Conservation (phyloP, 768 basidiomycete species). For the Rhodotorula paludigena region DNA sequence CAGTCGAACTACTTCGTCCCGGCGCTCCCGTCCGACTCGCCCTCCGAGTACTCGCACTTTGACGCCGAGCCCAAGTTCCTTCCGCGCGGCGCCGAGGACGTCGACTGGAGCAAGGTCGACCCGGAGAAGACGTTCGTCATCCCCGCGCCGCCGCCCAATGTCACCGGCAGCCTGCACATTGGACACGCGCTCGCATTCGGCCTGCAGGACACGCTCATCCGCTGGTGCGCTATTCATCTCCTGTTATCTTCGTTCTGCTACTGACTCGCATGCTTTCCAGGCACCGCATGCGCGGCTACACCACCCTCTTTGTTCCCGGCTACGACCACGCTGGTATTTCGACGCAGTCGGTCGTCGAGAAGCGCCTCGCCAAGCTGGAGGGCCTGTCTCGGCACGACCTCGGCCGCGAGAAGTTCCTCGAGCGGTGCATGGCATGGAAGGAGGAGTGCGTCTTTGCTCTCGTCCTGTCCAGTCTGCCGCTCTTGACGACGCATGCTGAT, state of each 20-base stretch:
- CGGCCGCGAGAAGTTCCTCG: slow-evolving; percentile 85
- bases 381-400: slow-evolving; percentile 85
- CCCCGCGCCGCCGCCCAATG: slow-evolving; percentile 89
- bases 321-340: slow-evolving; percentile 99
- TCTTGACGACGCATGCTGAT: too few species aligned
- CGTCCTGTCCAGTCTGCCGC: not conserved
- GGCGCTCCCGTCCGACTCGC: slow-evolving; percentile 22
- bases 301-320: slow-evolving; percentile 82
- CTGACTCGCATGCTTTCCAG: slow-evolving; percentile 48
- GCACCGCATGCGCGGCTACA: slow-evolving; percentile 94
- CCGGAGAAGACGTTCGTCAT: slow-evolving; percentile 73
- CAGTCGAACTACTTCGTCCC: slow-evolving; percentile 30
- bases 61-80: slow-evolving; percentile 30
- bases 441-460: slow-evolving; percentile 65
- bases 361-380: slow-evolving; percentile 73
- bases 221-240: too few species aligned
- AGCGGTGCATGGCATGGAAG: slow-evolving; percentile 93
- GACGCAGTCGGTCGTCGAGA: slow-evolving; percentile 95
- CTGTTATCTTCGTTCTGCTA: slow-evolving; percentile 21
- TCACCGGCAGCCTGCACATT: slow-evolving; percentile 90
- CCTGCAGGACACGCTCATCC: slow-evolving; percentile 79
- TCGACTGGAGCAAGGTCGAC: slow-evolving; percentile 85
- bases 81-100: slow-evolving; percentile 46
- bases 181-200: slow-evolving; percentile 89
- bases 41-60: slow-evolving; percentile 36